Percentiles rank a stretch among this genome's conserved stretches.
These are phyloP conservation scores for Cyberlindnera xylosilytica DNA, from an alignment of 805 yeast genomes.

Conservation along the genomic window DNA sequence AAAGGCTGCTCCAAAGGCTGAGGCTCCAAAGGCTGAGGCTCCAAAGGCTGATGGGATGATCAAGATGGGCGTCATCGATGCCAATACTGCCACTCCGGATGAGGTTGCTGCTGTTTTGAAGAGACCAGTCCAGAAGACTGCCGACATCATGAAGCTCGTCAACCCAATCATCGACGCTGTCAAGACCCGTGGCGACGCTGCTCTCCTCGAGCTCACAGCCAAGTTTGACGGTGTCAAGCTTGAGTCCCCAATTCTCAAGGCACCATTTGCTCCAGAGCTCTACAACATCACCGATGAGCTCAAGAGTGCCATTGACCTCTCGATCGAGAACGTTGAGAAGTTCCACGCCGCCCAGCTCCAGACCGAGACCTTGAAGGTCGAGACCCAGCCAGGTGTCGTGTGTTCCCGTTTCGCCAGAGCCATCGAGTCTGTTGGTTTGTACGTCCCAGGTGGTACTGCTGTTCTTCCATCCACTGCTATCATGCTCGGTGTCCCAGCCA, in stretches of 20 bases:
- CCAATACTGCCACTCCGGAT: constrained; percentile 41
- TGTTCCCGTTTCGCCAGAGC: constrained; percentile 96
- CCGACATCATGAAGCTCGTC: constrained; percentile 90
- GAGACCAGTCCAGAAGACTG: constrained; percentile 94
- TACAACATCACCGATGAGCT: constrained; percentile 73
- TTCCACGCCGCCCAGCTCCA: constrained; percentile 94
- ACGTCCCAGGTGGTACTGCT: constrained; percentile 99
- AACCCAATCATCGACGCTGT: constrained; percentile 85
- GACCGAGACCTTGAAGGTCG: constrained; percentile 69
- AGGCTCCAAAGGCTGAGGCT: constrained; percentile 28
- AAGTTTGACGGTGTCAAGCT: constrained; percentile 86
- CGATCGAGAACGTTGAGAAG: constrained; percentile 81
- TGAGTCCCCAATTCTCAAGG: constrained; percentile 67
- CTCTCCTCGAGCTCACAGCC: constrained; percentile 82
- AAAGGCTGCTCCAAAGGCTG: constrained; percentile 18
- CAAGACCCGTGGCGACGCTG: constrained; percentile 74
- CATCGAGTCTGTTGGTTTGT: constrained; percentile 90
- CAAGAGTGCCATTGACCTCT: constrained; percentile 82
- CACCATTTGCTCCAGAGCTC: constrained; percentile 81
- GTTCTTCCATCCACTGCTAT: constrained; percentile 96
- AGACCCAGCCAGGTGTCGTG: constrained; percentile 89
- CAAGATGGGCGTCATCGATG: constrained; percentile 39
- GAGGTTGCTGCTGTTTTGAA: constrained; percentile 62
- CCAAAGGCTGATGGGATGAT: constrained; percentile 25
- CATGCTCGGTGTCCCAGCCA: constrained; percentile 98